phyloP scores from a whole-genome alignment of 805 yeast genomes.

The Starmerella riodocensis region DNA sequence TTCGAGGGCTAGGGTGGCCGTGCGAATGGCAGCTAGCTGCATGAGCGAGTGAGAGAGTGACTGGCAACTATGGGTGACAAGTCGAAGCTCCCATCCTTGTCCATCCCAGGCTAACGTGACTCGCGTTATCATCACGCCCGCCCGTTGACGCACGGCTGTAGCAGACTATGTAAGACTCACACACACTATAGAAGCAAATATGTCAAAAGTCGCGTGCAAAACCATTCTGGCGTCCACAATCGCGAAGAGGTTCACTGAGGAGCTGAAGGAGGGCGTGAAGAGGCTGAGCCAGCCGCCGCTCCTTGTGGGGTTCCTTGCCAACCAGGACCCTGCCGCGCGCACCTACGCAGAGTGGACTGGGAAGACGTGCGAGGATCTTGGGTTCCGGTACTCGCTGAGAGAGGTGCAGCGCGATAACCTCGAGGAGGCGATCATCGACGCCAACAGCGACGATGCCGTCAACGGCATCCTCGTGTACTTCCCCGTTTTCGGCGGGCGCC shows the following conservation, averaged over 20 bases:
- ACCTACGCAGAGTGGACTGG: constrained; percentile 96
- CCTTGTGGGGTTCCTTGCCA: constrained; percentile 84
- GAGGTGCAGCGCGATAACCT: constrained; percentile 66
- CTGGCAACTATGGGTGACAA: too few relatives aligned
- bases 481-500: constrained; percentile 91
- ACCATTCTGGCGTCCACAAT: constrained; percentile 78
- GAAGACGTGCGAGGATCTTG: constrained; percentile 73
- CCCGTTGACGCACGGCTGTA: too few relatives aligned
- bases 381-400: constrained; percentile 70
- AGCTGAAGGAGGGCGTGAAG: constrained; percentile 47
- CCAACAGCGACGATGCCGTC: constrained; percentile 61
- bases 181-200: too few relatives aligned
- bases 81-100: too few relatives aligned
- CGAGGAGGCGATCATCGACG: constrained; percentile 69
- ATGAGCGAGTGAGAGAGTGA: too few relatives aligned
- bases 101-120: too few relatives aligned
- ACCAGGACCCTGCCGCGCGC: constrained; percentile 85
- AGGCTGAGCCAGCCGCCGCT: constrained; percentile 47
- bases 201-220: constrained; percentile 23
- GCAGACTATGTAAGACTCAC: too few relatives aligned
- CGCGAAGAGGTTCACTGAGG: constrained; percentile 68
- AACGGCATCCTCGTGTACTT: constrained; percentile 95
- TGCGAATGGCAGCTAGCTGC: too few relatives aligned
- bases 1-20: too few relatives aligned
- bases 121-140: too few relatives aligned